A percentile compares a stretch with the other conserved stretches of the same genome.
Evolutionary conservation across 2,329 filamentous ascomycete species (phyloP).

Genomic region (Fusarium guadeloupense): DNA sequence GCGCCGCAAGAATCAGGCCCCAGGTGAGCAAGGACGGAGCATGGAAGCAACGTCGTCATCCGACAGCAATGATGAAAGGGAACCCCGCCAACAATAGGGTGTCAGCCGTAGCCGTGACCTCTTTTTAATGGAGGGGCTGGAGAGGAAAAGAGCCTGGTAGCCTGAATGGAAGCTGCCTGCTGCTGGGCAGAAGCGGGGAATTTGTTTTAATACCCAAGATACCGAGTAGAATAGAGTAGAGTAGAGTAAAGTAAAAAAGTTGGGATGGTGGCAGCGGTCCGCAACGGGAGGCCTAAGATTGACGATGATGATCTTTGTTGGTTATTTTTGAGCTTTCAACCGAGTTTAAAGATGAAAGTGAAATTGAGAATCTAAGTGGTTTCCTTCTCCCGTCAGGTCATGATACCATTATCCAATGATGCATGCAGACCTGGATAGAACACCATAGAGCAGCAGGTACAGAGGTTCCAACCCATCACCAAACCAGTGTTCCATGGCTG

Average conservation of each 20-base stretch:
- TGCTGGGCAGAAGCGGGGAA: no score
- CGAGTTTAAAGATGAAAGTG: not conserved
- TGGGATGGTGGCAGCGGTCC: slow-evolving; percentile 41
- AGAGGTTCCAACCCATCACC: slow-evolving; percentile 17
- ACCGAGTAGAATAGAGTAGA: no score
- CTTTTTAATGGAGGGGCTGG: slow-evolving; percentile 39
- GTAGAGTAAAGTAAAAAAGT: no score
- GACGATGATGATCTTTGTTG: slow-evolving; percentile 25
- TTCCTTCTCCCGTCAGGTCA: slow-evolving; percentile 2
- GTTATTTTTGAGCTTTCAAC: slow-evolving; percentile 2
- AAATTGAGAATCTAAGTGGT: not conserved
- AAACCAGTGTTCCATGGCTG: slow-evolving; percentile 37
- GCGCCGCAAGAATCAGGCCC: slow-evolving; percentile 40
- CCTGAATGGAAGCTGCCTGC: no score
- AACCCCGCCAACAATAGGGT: slow-evolving; percentile 39
- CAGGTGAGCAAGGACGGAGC: slow-evolving; percentile 34
- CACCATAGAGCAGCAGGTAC: not conserved
- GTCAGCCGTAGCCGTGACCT: slow-evolving; percentile 44
- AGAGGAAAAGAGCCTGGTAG: no score
- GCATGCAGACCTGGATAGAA: not conserved
- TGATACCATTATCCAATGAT: slow-evolving; percentile 8
- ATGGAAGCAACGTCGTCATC: slow-evolving; percentile 44
- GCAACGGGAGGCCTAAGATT: slow-evolving; percentile 32
- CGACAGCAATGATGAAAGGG: slow-evolving; percentile 42
- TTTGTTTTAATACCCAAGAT: no score